Evolutionary conservation across 176 grass and related monocot genomes (phyloP), one percentile per base, ranked within the genome.

Genomic region (Chrysopogon serrulatus): DNA sequence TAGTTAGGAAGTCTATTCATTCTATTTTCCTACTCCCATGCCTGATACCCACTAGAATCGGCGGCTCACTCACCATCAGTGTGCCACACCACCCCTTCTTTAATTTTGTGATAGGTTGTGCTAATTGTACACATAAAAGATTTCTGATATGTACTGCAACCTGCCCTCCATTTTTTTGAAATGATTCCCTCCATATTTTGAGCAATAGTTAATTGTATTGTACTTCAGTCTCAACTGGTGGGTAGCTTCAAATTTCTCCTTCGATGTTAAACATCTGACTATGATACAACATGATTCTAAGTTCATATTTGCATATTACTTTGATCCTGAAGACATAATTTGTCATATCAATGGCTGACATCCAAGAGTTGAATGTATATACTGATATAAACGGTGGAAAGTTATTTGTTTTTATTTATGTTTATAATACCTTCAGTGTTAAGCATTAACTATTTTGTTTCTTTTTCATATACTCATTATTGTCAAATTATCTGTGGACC

Each of bases 121-220:
- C 43, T 15, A 44, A 44, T 44, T 44, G 2, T 44, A 44, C 13
- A 15, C 3, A 42, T 44, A 44, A 15, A 44, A 44, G 12, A 15
- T 15, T 44, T 44, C 12, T 12, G 10, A 8, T 43, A 43, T 43
- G 7, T 6, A 19, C 64, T 66, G 32, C 16, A 35, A 8, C 16
- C 28, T 68, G 5, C 85, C 78, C 56, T 68, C 15, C 35, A 37
- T 76, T 64, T 60, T 60, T 18, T 32, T n/a, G n/a, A n/a, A n/a
- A n/a, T n/a, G n/a, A n/a, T n/a, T n/a, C 85, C 78, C 56, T 68
- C 15, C 35, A 37, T 76, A 73, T 60, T 60, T 18, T 32, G 71
- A 34, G 13, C 60, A 51, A 16, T 69, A 45, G 79, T 67, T 54
- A 60, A 59, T 3, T 76, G 23, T 30, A 16, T 35, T 18, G 11